Evolutionary conservation across 305 asterid species (phyloP).

Genomic region (Fraxinus albicans): DNA sequence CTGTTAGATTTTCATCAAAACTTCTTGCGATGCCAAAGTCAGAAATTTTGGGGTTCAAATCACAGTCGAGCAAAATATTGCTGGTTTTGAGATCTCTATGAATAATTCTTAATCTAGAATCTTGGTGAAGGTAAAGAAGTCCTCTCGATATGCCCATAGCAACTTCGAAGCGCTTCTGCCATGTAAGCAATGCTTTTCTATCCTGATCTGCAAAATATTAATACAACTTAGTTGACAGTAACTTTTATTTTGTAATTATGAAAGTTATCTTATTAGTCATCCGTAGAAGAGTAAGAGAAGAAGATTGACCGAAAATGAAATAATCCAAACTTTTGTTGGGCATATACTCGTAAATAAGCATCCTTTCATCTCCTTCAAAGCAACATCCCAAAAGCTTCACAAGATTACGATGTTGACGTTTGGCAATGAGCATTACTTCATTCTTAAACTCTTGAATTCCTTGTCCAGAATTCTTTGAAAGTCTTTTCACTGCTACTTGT

Average conservation of each 20-base stretch:
- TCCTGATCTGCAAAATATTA: neutral
- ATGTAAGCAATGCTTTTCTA: constrained; percentile 1
- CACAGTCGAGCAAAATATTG: neutral
- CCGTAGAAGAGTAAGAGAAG: neutral
- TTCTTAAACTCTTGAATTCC: constrained; percentile 1
- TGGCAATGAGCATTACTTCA: neutral
- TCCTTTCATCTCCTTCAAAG: neutral
- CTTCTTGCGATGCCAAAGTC: constrained; percentile 29
- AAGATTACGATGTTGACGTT: neutral
- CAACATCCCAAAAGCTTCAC: neutral
- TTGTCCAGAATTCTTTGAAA: constrained; percentile 5
- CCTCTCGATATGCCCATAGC: neutral
- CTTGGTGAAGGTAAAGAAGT: neutral
- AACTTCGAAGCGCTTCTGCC: neutral
- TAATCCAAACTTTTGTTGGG: constrained; percentile 9
- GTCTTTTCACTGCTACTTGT: neutral
- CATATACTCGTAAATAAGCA: neutral
- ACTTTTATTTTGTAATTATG: neutral
- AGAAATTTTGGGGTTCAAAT: constrained; percentile 20
- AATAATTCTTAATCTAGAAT: neutral
- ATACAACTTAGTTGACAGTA: neutral
- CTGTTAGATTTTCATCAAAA: constrained; percentile 5
- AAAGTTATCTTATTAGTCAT: neutral
- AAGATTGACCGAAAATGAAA: constrained; percentile 19
- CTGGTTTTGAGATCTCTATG: neutral